phyloP scores from a whole-genome alignment of 805 yeast genomes.

The Yarrowia sp. region DNA sequence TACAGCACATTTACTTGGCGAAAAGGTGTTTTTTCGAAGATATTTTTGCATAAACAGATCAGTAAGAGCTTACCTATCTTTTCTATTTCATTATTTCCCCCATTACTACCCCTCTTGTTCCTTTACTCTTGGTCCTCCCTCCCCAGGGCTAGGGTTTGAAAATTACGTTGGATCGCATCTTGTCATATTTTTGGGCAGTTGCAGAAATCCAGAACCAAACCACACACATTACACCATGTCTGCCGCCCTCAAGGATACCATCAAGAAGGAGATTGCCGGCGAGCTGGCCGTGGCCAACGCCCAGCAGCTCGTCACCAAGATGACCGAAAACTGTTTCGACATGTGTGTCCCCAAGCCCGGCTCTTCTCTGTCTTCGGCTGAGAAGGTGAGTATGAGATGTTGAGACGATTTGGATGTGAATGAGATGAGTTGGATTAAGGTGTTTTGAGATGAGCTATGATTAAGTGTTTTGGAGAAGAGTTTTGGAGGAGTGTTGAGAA shows the following conservation, averaged over 20 bases:
- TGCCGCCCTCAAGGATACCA: conserved; percentile 53
- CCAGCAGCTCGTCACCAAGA: conserved; percentile 75
- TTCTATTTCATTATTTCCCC: no score
- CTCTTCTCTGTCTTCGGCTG: conserved; percentile 45
- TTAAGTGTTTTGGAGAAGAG: no score
- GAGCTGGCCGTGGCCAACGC: conserved; percentile 93
- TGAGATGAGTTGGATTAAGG: neutral
- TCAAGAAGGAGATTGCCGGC: conserved; percentile 68
- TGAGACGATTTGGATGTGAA: neutral
- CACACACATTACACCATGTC: conserved; percentile 28
- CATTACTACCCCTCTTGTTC: no score
- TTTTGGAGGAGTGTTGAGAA: no score
- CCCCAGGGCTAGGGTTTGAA: conserved; percentile 7
- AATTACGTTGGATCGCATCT: conserved; percentile 10
- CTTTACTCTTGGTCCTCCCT: neutral
- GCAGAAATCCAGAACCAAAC: neutral
- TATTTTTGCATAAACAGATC: no score
- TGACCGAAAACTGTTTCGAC: conserved; percentile 83
- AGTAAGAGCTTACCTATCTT: no score
- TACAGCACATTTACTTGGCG: no score
- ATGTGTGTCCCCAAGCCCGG: conserved; percentile 69
- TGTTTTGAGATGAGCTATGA: no score
- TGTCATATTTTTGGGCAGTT: neutral
- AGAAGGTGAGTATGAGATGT: conserved; percentile 40
- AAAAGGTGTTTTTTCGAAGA: no score